Evolutionary conservation across 2,329 filamentous ascomycete species (phyloP), one percentile per base, ranked within the genome.

Genomic region (Pestalotiopsis sp.): DNA sequence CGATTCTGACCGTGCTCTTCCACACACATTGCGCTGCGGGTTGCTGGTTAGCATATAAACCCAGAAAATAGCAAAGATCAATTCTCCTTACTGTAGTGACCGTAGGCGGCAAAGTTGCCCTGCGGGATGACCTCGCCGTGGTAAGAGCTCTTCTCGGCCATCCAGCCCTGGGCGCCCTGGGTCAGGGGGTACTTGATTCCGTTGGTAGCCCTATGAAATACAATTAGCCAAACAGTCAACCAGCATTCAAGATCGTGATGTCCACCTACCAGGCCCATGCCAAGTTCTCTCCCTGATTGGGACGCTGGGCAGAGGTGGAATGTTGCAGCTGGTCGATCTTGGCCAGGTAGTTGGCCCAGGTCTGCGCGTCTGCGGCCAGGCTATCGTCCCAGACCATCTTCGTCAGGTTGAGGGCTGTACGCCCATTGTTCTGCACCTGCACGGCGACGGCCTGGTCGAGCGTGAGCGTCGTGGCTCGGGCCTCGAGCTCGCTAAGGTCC

Each of bases 1-100:
- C 78, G 6, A 80, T 64, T 62, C 75, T 77, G 60, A 70, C 77
- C 17, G 77, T 75, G 1, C 60, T 68, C 56, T 75, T 75, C 78
- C 78, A 79, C 40, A 79, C 71, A 35, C 68, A 68, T 65, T 79
- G 76, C 38, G 78, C 58, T 61, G 58, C 9, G 7, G 20, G 10
- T 35, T 11, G 17, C 24, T n/a, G 5, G n/a, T 61, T 5, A 61
- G 26, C 4, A 35, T 35, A 59, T 14, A 1, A 20, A 20, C 4
- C 26, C 30, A 20, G 26, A 2, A 39, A 17, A 13, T 7, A 30
- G 7, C 3, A 20, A 40, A 35, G 11, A 35, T 35, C 17, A 14
- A 35, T n/a, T 20, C 3, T 11, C 22, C 58, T 39, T 20, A 61
- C 58, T 67, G 67, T 68, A 70, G 64, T 67, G 68, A 14, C 68